Percentiles rank a stretch among this genome's conserved stretches.
Conservation (phyloP, 345 rosid genomes). For the Heritiera fomes region DNA sequence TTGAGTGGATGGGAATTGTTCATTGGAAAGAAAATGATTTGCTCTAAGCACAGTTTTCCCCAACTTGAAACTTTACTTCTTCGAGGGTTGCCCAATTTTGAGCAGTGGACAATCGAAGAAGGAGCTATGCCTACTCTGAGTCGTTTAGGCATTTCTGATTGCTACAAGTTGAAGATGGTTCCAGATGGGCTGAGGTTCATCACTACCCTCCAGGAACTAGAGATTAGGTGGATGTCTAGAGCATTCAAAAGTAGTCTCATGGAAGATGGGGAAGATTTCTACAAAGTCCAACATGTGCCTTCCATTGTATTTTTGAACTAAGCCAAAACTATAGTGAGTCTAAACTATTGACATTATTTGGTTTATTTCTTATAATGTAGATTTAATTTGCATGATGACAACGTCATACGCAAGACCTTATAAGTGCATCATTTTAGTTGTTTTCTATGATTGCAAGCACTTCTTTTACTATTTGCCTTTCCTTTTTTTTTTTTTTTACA, state of each 20-base stretch:
- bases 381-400: too few species aligned
- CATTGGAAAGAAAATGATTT: slow-evolving; percentile 35
- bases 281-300: too few species aligned
- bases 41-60: slow-evolving; percentile 33
- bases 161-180: slow-evolving; percentile 33
- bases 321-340: too few species aligned
- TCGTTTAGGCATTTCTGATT: slow-evolving; percentile 31
- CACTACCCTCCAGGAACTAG: slow-evolving; percentile 34
- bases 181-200: slow-evolving; percentile 33
- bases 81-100: slow-evolving; percentile 12
- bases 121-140: slow-evolving; percentile 45
- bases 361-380: too few species aligned
- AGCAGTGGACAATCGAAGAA: slow-evolving; percentile 38
- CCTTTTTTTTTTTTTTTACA: too few species aligned
- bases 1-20: slow-evolving; percentile 32
- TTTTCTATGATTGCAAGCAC: too few species aligned
- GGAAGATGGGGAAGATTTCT: slow-evolving; percentile 40
- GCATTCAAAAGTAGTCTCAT: slow-evolving; percentile 39
- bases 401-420: too few species aligned
- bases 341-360: too few species aligned
- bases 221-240: slow-evolving; percentile 44
- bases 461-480: too few species aligned
- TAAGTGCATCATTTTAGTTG: too few species aligned
- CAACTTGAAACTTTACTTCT: slow-evolving; percentile 32
- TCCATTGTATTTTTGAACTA: too few species aligned